A percentile compares a stretch with the other conserved stretches of the same genome.
Conservation (phyloP, 768 basidiomycete species). For the Suillus subalutaceus region DNA sequence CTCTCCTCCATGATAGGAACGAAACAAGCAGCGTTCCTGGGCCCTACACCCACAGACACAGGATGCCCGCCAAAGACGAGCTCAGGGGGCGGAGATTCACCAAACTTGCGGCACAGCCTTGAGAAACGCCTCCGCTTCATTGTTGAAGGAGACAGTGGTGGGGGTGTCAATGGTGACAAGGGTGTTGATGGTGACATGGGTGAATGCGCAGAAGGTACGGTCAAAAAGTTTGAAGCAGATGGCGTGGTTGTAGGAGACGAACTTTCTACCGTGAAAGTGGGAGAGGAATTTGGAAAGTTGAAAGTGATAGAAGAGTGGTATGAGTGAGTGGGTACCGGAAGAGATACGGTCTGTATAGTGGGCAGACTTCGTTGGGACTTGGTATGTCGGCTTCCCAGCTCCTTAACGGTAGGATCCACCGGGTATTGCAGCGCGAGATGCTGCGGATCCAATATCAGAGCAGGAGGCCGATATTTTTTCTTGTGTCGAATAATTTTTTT, state of each 20-base stretch:
- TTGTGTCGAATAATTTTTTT: background rate
- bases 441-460: background rate
- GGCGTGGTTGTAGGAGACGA: background rate
- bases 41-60: background rate
- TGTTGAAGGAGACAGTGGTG: conserved; percentile 30
- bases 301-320: background rate
- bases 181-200: conserved; percentile 5
- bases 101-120: conserved; percentile 38
- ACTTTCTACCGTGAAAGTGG: background rate
- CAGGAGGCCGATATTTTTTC: background rate
- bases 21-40: background rate
- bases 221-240: background rate
- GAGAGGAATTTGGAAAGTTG: background rate
- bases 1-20: background rate
- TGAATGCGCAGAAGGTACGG: conserved; percentile 1
- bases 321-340: background rate
- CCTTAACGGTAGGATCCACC: background rate
- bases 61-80: conserved; percentile 16
- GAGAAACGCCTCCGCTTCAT: conserved; percentile 32
- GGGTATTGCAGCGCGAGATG: background rate
- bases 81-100: conserved; percentile 32
- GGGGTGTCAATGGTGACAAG: conserved; percentile 18
- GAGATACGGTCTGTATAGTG: background rate
- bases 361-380: conserved; percentile 5
- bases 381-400: background rate